phyloP scores from a whole-genome alignment of 306 rosid genomes.

The Echinosophora koreensis region DNA sequence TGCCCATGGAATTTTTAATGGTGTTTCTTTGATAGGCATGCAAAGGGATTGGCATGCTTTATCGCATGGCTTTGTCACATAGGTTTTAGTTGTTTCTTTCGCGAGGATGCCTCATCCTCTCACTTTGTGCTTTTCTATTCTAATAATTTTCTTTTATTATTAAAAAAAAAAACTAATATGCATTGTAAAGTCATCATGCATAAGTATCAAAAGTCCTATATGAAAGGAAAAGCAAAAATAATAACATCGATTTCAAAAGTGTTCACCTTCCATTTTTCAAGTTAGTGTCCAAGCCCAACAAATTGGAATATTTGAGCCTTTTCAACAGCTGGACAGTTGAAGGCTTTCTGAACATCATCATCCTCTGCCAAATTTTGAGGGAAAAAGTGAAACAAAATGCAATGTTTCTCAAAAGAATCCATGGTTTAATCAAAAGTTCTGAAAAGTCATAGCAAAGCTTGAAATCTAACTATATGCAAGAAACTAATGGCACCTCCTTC shows the following conservation, averaged over 20 bases:
- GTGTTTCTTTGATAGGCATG: too few species aligned
- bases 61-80: too few species aligned
- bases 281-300: conserved; percentile 81
- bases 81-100: too few species aligned
- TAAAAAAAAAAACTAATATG: too few species aligned
- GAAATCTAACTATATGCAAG: conserved; percentile 2
- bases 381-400: conserved; percentile 24
- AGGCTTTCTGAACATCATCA: conserved; percentile 76
- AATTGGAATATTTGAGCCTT: conserved; percentile 85
- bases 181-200: neutral
- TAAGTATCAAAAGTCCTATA: neutral
- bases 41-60: too few species aligned
- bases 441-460: conserved; percentile 12
- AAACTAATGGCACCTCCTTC: conserved; percentile 70
- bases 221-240: conserved; percentile 22
- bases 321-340: conserved; percentile 74
- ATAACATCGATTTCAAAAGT: conserved; percentile 27
- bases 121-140: too few species aligned
- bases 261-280: conserved; percentile 86
- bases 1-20: too few species aligned
- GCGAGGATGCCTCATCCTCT: too few species aligned
- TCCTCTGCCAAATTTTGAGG: conserved; percentile 61
- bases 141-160: too few species aligned
- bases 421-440: conserved; percentile 29
- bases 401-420: conserved; percentile 35